These are phyloP conservation scores for Leucaena leucocephala DNA, from an alignment of 306 rosid species.

Conservation along the genomic window DNA sequence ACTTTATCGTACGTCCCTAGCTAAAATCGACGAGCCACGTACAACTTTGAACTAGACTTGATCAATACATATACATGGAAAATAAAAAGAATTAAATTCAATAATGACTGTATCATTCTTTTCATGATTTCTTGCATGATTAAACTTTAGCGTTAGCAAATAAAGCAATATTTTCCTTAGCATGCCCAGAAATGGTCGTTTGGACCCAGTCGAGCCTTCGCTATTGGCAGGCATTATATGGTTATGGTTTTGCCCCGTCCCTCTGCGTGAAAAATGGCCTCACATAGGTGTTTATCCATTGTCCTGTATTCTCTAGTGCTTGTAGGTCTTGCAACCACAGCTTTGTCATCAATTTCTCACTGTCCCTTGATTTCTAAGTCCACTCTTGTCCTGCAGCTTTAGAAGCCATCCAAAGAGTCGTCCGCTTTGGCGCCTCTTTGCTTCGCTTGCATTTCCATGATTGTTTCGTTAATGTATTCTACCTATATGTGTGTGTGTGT, in stretches of 20 bases:
- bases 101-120: conserved; percentile 6
- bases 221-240: not conserved
- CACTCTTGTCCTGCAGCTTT: conserved; percentile 43
- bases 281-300: not conserved
- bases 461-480: conserved; percentile 49
- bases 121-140: conserved; percentile 3
- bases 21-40: not conserved
- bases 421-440: conserved; percentile 49
- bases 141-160: not conserved
- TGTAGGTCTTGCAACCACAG: not conserved
- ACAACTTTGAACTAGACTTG: conserved; percentile 15
- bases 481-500: no score
- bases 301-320: not conserved
- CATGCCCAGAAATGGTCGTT: conserved; percentile 27
- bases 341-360: not conserved
- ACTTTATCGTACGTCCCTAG: not conserved
- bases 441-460: conserved; percentile 58
- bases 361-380: conserved; percentile 43
- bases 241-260: not conserved
- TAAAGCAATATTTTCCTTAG: not conserved
- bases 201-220: conserved; percentile 18
- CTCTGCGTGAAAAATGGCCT: not conserved
- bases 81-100: not conserved
- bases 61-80: conserved; percentile 19
- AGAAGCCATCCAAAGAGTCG: conserved; percentile 35